Evolutionary conservation across 2,329 filamentous ascomycete genomes (phyloP).

Genomic region (Magnaporthiopsis incrustans): DNA sequence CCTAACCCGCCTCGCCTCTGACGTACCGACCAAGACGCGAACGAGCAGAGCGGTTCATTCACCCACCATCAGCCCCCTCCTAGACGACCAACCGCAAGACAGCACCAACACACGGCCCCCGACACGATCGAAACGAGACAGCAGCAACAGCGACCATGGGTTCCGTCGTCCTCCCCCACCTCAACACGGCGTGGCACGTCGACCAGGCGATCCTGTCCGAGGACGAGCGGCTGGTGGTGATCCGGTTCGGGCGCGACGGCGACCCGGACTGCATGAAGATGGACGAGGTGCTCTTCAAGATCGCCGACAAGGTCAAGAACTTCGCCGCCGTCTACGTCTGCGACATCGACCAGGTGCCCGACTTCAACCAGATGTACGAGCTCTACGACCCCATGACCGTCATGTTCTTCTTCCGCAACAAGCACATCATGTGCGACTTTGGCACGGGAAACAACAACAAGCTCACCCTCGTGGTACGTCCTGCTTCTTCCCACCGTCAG

Average conservation of each 20-base stretch:
- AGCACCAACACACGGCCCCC: background rate
- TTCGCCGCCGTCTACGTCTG: conserved; percentile 90
- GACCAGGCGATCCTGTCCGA: conserved; percentile 88
- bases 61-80: background rate
- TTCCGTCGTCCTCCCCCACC: conserved; percentile 85
- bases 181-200: conserved; percentile 92
- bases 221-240: conserved; percentile 87
- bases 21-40: background rate
- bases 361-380: conserved; percentile 88
- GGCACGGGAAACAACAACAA: conserved; percentile 99
- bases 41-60: background rate
- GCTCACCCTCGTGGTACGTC: conserved; percentile 39
- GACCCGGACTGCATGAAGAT: conserved; percentile 68
- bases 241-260: conserved; percentile 84
- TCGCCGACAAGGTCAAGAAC: conserved; percentile 89
- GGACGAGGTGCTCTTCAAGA: conserved; percentile 90
- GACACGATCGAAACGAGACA: background rate
- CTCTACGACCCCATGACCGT: conserved; percentile 62
- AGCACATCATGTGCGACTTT: conserved; percentile 98
- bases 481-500: too few relatives aligned
- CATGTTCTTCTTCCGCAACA: conserved; percentile 80
- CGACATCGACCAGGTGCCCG: conserved; percentile 81
- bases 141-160: conserved; percentile 40
- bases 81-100: background rate
- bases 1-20: background rate